Evolutionary conservation across 1,139 yeast genomes (phyloP), one percentile per base, ranked within the genome.

Genomic region (Geotrichum candidum): DNA sequence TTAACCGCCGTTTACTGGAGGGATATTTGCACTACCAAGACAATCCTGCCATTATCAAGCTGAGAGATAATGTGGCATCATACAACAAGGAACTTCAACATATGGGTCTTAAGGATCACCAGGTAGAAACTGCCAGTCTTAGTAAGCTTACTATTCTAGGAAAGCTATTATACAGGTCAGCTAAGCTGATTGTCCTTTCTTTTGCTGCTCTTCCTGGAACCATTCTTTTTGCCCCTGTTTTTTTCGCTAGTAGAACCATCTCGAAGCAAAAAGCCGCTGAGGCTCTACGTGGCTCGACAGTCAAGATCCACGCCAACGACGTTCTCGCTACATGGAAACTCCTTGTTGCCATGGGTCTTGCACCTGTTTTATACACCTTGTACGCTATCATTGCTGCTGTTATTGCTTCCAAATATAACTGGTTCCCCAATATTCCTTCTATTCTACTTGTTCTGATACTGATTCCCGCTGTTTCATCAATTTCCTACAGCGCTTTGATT

Each of bases 321-420:
- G 97, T 94, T 33, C 81, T 91, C 63, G 97, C 97, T 1, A 91
- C 97, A 1, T 91, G 99, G 99, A 94, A 94, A 74, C 86, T 94
- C 54, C 79, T 94, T 67, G 92, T 94, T 54, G 86, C 94, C 48
- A 82, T 94, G 84, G 96, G 94, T 7, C 78, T 90, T 63, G 95
- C 97, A 0, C 99, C 99, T 1, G 74, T 90, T 50, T 78, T 94
- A 48, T 94, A 92, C 76, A 83, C 86, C 55, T 79, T 88, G 64
- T 94, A 94, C 74, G 91, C 97, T 0, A 71, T 85, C 6, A 67
- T 89, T 52, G 88, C 90, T 31, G 82, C 90, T 15, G 79, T 77
- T 71, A 56, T 70, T 48, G 67, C 70, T 22, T 71, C 69, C 62
- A 53, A 62, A 31, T 68, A 70, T 60, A 54, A 63, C 23, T 52